Evolutionary conservation across 805 yeast genomes (phyloP).

Genomic region (Nakazawaea wyomingensis): DNA sequence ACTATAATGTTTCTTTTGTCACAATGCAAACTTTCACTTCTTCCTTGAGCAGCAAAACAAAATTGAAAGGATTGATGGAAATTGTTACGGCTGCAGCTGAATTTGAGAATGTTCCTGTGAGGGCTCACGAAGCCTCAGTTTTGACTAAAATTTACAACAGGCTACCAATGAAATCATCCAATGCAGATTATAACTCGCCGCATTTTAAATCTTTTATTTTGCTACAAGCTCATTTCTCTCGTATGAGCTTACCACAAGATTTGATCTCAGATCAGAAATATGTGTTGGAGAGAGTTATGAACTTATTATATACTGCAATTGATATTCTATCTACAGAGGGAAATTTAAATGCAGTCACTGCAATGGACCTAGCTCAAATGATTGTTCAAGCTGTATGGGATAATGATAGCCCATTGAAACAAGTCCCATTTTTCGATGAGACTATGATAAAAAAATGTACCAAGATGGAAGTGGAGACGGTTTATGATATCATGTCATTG

Average conservation of each 20-base stretch:
- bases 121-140: conserved; percentile 50
- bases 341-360: conserved; percentile 65
- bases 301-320: conserved; percentile 58
- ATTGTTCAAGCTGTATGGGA: conserved; percentile 83
- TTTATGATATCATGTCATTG: conserved; percentile 73
- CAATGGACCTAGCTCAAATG: conserved; percentile 89
- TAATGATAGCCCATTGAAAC: conserved; percentile 70
- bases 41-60: conserved; percentile 49
- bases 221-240: conserved; percentile 75
- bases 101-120: conserved; percentile 58
- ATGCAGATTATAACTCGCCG: conserved; percentile 40
- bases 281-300: conserved; percentile 45
- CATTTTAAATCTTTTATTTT: conserved; percentile 67
- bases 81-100: conserved; percentile 65
- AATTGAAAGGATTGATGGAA: conserved; percentile 58
- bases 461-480: conserved; percentile 54
- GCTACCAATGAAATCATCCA: conserved; percentile 54
- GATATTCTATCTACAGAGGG: conserved; percentile 83
- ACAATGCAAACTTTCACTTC: conserved; percentile 60
- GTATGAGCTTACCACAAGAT: conserved; percentile 59
- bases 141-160: conserved; percentile 48
- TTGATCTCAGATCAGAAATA: conserved; percentile 49
- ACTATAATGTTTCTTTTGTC: conserved; percentile 57
- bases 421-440: conserved; percentile 65
- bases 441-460: conserved; percentile 50